A percentile compares a stretch with the other conserved stretches of the same genome.
Evolutionary conservation across 495 filamentous ascomycete species (phyloP).

Genomic region (Penicillium nucicola): DNA sequence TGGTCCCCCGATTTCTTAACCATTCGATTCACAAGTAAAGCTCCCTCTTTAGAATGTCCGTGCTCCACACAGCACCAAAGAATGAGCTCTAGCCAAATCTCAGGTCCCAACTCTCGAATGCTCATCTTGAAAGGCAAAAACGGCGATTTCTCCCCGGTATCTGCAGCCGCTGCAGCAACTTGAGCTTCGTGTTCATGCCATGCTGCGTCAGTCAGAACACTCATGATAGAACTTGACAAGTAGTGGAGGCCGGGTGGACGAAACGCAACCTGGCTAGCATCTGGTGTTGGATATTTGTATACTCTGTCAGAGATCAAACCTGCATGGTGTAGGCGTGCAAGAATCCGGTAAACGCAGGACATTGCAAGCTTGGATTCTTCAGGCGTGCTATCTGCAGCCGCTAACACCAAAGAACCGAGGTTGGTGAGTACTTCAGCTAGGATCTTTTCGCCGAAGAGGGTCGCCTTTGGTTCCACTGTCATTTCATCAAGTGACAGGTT

Average conservation of each 20-base stretch:
- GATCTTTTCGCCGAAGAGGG: conserved; percentile 18
- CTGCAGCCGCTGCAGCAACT: conserved; percentile 39
- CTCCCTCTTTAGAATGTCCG: conserved; percentile 53
- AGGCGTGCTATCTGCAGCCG: conserved; percentile 42
- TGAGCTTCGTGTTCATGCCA: conserved; percentile 52
- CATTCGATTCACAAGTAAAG: conserved; percentile 45
- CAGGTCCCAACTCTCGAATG: conserved; percentile 51
- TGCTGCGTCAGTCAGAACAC: conserved; percentile 58
- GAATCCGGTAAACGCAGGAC: conserved; percentile 54
- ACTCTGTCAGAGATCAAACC: conserved; percentile 56
- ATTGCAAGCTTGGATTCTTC: conserved; percentile 45
- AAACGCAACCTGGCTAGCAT: conserved; percentile 33
- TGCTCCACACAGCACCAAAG: conserved; percentile 67
- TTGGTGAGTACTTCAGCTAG: conserved; percentile 30
- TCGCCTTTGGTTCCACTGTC: conserved; percentile 23
- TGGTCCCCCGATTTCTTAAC: conserved; percentile 22
- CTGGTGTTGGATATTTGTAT: conserved; percentile 44
- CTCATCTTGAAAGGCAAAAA: conserved; percentile 48
- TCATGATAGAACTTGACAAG: conserved; percentile 57
- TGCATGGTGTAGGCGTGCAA: conserved; percentile 59
- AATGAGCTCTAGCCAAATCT: conserved; percentile 65
- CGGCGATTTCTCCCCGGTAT: conserved; percentile 49
- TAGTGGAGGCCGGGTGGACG: conserved; percentile 58
- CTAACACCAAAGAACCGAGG: conserved; percentile 54
- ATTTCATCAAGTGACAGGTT: conserved; percentile 17